Conservation (phyloP, 75 land plant species). For the Picea glauca region DNA sequence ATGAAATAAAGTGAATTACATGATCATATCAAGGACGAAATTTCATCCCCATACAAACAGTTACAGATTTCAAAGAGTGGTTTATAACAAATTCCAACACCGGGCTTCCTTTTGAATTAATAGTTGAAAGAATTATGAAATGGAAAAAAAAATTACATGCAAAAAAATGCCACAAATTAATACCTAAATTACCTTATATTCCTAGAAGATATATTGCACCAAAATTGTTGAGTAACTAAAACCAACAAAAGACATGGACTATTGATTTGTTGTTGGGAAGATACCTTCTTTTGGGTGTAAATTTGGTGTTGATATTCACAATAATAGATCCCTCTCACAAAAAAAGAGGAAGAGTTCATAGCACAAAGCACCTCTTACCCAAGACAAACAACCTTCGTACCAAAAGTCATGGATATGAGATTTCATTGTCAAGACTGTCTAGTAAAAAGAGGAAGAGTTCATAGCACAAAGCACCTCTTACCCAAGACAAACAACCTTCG, state of each 20-base stretch:
- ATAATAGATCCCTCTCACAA: conserved; percentile 6
- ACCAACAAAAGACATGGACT: neutral
- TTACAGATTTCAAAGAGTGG: neutral
- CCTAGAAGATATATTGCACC: conserved; percentile 6
- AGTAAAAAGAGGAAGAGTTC: neutral
- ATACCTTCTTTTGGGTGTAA: neutral
- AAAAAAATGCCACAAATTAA: conserved; percentile 7
- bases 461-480: neutral
- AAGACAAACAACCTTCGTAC: neutral
- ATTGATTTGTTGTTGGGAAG: neutral
- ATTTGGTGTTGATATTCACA: conserved; percentile 2
- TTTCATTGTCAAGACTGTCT: conserved; percentile 4
- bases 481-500: neutral
- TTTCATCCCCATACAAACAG: neutral
- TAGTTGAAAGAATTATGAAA: conserved; percentile 7
- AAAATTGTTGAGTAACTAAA: neutral
- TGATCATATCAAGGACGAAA: neutral
- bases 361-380: neutral
- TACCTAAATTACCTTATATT: conserved; percentile 1
- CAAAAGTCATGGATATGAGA: conserved; percentile 9
- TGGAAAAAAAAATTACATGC: neutral
- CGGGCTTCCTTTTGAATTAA: conserved; percentile 8
- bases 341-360: neutral
- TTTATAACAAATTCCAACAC: neutral
- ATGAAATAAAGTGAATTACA: conserved; percentile 2